Base-by-base conservation (phyloP, 176 grass and related monocot genomes). In the Aegilops umbellulata region DNA sequence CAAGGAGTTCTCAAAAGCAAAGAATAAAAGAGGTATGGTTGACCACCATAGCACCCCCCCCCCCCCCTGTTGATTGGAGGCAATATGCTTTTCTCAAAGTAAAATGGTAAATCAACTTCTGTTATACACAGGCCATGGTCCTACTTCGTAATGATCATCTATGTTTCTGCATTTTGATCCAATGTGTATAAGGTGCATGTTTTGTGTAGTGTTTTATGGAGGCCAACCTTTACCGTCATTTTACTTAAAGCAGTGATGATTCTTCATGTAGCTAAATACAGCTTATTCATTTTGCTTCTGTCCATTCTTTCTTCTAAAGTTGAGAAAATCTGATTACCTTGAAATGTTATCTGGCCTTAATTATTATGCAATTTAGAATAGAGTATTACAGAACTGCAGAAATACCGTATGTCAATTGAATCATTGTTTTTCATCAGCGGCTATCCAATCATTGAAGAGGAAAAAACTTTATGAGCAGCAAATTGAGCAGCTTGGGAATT, bases 401-500 rank as follows among this genome's bases (percentile, higher is more conserved):
- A 70, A 63, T 75, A 22, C 36, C 11, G 2, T 60, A 10, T 60
- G 34, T 79, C 0, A 32, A 84, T 11, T 62, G 16, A 58, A 64
- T 24, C 23, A 30, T 69, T 57, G 47, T 82, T 79, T 60, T 80
- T 57, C 51, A 63, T 76, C 84, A 92, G 90, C 90, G 76, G 90
- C 90, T 80, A 95, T 92, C 76, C 86, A 91, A 66, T 91, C 90
- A 35, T 95, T 92, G 80, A 95, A 95, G 80, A 92, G 88, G 57
- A 95, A 95, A 80, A 95, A 92, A 32, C 89, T 95, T 87, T 95
- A 89, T 42, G 93, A 95, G 19, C 88, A 89, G 74, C 90, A 95
- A 90, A 92, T 95, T 71, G 93, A 95, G 58, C 90, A 91, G 60
- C 90, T 95, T 39, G 86, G 90, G n/a, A 95, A 95, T 84, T 95